A percentile compares a stretch with the other conserved stretches of the same genome.
Evolutionary conservation across 371 early-diverging fungal species (phyloP).

Genomic region (Mortierella sp.): DNA sequence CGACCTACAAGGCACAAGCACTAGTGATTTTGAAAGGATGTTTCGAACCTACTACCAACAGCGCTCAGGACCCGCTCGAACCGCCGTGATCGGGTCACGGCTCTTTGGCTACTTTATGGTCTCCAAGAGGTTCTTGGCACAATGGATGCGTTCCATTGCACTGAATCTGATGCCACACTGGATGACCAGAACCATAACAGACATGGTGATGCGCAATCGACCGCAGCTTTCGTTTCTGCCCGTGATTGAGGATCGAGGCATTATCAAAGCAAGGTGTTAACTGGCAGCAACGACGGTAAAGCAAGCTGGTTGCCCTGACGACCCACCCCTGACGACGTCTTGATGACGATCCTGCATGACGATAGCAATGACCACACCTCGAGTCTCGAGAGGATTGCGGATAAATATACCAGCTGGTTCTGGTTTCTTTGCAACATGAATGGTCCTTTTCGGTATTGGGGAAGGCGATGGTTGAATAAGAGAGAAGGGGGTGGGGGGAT

Average conservation of each 20-base stretch:
- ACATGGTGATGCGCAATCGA: constrained; percentile 37
- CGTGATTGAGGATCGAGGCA: constrained; percentile 22
- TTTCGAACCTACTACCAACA: constrained; percentile 18
- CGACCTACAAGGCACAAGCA: constrained; percentile 8
- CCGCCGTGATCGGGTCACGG: constrained; percentile 31
- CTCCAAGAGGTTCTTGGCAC: constrained; percentile 10
- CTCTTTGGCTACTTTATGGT: constrained; percentile 29
- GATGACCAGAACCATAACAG: constrained; percentile 2
- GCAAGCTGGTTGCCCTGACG: neutral
- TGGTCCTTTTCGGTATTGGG: too few relatives aligned
- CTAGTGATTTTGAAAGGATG: constrained; percentile 12
- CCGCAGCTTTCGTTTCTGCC: constrained; percentile 35
- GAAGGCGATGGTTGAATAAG: too few relatives aligned
- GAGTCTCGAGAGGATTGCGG: too few relatives aligned
- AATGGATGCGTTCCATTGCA: constrained; percentile 14
- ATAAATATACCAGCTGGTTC: too few relatives aligned
- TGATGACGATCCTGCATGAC: too few relatives aligned
- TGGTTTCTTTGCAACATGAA: neutral
- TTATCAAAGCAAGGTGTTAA: constrained; percentile 17
- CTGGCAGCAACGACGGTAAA: neutral
- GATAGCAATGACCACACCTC: too few relatives aligned
- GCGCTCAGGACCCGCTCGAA: constrained; percentile 11
- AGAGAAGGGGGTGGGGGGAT: neutral
- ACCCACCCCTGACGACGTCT: too few relatives aligned
- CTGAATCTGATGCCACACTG: constrained; percentile 20